phyloP scores from a whole-genome alignment of 108 stramenopile species.

The Fragilariopsis cylindrus region DNA sequence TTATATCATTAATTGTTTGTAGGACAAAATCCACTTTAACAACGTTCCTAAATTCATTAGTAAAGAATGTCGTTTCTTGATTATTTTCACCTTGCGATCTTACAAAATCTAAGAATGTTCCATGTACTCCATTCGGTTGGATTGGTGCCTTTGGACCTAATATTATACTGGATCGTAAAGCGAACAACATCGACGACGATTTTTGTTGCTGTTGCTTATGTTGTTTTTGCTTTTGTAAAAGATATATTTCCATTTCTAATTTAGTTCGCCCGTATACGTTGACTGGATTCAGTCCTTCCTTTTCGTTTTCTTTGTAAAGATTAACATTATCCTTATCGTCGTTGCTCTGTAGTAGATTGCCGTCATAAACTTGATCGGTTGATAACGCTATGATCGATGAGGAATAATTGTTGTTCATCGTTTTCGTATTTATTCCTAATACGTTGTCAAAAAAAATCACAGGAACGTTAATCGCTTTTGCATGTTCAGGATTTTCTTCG shows the following conservation, averaged over 20 bases:
- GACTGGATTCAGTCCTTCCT: constrained; percentile 39
- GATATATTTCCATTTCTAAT: constrained; percentile 53
- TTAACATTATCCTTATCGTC: not conserved
- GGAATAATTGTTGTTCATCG: not conserved
- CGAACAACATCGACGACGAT: constrained; percentile 10
- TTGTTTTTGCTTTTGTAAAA: constrained; percentile 17
- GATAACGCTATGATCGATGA: constrained; percentile 59
- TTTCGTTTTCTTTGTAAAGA: constrained; percentile 43
- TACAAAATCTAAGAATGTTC: constrained; percentile 79
- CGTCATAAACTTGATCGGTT: constrained; percentile 85
- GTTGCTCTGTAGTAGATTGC: constrained; percentile 5
- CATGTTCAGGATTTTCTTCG: constrained; percentile 50
- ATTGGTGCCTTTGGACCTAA: constrained; percentile 63
- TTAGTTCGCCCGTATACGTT: constrained; percentile 78
- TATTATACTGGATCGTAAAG: constrained; percentile 73
- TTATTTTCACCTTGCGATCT: constrained; percentile 27
- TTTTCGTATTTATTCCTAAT: not conserved
- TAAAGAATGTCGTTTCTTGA: constrained; percentile 44
- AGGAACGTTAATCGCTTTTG: constrained; percentile 58
- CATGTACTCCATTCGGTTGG: constrained; percentile 35
- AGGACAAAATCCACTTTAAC: constrained; percentile 53
- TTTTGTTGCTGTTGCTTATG: not conserved
- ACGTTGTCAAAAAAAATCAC: constrained; percentile 39
- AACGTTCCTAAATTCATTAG: constrained; percentile 66
- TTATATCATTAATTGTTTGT: constrained; percentile 40